phyloP scores from a whole-genome alignment of 2,329 filamentous ascomycete genomes.

The Lomentospora prolificans region DNA sequence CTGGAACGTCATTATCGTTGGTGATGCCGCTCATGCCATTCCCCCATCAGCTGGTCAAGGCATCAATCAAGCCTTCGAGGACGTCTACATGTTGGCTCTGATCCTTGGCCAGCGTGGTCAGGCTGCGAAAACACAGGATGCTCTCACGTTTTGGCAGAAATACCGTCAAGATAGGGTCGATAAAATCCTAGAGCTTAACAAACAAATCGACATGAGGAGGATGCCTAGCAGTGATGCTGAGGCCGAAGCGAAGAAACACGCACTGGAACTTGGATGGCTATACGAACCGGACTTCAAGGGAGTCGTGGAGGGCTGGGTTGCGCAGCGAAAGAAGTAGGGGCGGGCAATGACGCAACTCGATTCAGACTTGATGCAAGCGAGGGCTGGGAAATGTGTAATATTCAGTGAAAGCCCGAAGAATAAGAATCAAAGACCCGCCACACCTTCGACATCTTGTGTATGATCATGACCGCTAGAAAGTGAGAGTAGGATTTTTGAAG shows the following conservation, averaged over 20 bases:
- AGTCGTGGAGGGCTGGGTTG: slow-evolving; percentile 20
- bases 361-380: no score
- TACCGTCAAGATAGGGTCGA: slow-evolving; percentile 37
- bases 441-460: no score
- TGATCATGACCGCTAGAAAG: no score
- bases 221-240: slow-evolving; percentile 24
- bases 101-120: slow-evolving; percentile 21
- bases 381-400: not conserved
- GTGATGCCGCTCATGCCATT: slow-evolving; percentile 38
- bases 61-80: slow-evolving; percentile 38
- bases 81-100: slow-evolving; percentile 34
- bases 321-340: not conserved
- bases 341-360: no score
- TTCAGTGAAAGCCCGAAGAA: no score
- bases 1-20: slow-evolving; percentile 31
- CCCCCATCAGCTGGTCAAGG: slow-evolving; percentile 37
- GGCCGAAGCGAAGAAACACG: slow-evolving; percentile 16
- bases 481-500: slow-evolving; percentile 24
- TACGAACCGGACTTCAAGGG: slow-evolving; percentile 28
- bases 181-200: slow-evolving; percentile 35
- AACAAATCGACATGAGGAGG: slow-evolving; percentile 35
- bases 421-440: no score
- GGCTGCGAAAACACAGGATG: slow-evolving; percentile 17
- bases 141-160: slow-evolving; percentile 33
- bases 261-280: slow-evolving; percentile 30